A percentile compares a stretch with the other conserved stretches of the same genome.
phyloP scores from a whole-genome alignment of 2,329 filamentous ascomycete species.

The Pseudogymnoascus sp. region DNA sequence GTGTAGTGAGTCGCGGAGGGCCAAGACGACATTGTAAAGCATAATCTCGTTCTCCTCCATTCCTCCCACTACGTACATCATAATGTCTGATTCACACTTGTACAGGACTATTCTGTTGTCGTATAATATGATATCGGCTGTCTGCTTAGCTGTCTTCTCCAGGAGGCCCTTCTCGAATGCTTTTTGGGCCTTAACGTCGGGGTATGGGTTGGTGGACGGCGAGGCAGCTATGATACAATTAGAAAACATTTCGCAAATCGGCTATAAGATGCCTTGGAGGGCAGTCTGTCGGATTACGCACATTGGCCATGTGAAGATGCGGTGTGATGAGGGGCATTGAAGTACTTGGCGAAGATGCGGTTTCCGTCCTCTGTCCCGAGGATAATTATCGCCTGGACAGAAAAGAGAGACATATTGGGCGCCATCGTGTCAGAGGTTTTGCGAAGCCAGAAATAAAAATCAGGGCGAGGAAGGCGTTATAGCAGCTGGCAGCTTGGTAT shows the following conservation, averaged over 20 bases:
- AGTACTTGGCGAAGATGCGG: constrained; percentile 92
- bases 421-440: constrained; percentile 42
- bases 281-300: constrained; percentile 4
- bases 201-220: constrained; percentile 62
- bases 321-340: constrained; percentile 56
- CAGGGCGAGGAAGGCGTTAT: not conserved
- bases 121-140: constrained; percentile 91
- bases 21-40: constrained; percentile 87
- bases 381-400: constrained; percentile 68
- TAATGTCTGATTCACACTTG: constrained; percentile 96
- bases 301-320: constrained; percentile 22
- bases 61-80: constrained; percentile 87
- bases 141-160: constrained; percentile 94
- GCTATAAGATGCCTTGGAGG: not conserved
- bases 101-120: constrained; percentile 95
- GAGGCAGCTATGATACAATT: constrained; percentile 31
- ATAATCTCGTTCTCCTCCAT: constrained; percentile 95
- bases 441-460: not conserved
- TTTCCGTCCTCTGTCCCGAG: constrained; percentile 80
- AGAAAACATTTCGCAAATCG: constrained; percentile 11
- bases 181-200: constrained; percentile 87
- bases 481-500: constrained; percentile 3
- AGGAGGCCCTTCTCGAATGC: constrained; percentile 92
- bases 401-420: constrained; percentile 66
- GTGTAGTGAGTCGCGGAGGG: constrained; percentile 81